Evolutionary conservation across 495 filamentous ascomycete species (phyloP), one percentile per base, ranked within the genome.

Genomic region (Penicillium cosmopolitanum): DNA sequence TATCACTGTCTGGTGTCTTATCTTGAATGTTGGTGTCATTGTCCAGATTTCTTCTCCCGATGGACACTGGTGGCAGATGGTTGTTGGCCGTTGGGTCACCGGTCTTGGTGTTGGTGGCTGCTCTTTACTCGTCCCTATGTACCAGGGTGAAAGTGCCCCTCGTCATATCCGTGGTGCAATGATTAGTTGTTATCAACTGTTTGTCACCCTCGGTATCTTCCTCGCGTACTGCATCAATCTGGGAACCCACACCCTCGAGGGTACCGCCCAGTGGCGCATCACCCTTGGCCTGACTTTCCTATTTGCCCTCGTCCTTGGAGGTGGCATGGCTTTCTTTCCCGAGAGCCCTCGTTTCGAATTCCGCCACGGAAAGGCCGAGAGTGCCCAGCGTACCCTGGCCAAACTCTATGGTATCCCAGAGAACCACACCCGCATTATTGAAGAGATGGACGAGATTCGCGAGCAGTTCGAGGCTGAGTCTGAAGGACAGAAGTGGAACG

Each of bases 191-290:
- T 95, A 96, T 76, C 91, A 96, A 74, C 84, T 96, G 1, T 92
- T 95, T 73, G 90, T 96, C 75, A 94, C 92, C 9, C 73, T 92
- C 38, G 92, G 92, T 58, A 96, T 94, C 73, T 91, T 92, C 76
- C 79, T 86, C 7, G 88, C 90, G 52, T 86, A 92, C 72, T 86
- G 86, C 67, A 85, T 94, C 77, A 92, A 95, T 72, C 89, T 82
- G 69, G 90, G 89, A 28, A 93, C 91, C 21, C 75, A 86, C 55
- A 72, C 56, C 34, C 57, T 77, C 16, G 51, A 65, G 0, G 70
- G 67, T 11, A 77, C 82, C 36, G 83, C 76, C 36, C 85, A 88
- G 40, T 96, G 91, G 89, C 81, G 89, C 28, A 90, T 96, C 53
- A 85, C 91, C 28, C 90, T 89, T 68, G 91, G 89, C 11, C 71